Percentiles rank a stretch among this genome's conserved stretches.
Conservation (phyloP, 1,284 basidiomycete species). For the Irpex sp. region DNA sequence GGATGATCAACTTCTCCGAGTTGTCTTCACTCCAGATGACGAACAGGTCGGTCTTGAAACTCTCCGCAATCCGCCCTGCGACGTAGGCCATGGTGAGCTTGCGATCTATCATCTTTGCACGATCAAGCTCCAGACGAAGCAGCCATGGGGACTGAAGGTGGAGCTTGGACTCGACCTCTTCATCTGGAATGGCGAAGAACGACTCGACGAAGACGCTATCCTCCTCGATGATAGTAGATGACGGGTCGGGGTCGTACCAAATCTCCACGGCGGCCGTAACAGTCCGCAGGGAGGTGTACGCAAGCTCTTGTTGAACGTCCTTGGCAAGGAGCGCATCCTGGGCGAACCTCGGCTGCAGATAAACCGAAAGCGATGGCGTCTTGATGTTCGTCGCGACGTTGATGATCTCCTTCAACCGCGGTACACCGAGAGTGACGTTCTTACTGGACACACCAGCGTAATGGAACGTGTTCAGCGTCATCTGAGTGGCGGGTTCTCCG, state of each 20-base stretch:
- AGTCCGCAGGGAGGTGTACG: constrained; percentile 92
- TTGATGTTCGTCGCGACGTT: constrained; percentile 99
- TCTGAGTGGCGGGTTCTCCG: constrained; percentile 98
- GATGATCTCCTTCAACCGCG: constrained; percentile 97
- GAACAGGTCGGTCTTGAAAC: constrained; percentile 95
- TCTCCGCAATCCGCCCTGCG: constrained; percentile 90
- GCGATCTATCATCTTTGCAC: constrained; percentile 97
- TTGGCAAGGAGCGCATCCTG: constrained; percentile 67
- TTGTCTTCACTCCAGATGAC: constrained; percentile 99
- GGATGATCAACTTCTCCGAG: constrained; percentile 95
- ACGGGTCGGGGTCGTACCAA: constrained; percentile 96
- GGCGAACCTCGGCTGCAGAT: constrained; percentile 75
- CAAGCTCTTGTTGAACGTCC: constrained; percentile 88
- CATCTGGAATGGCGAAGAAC: constrained; percentile 99
- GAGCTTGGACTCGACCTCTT: constrained; percentile 89
- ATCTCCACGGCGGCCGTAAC: constrained; percentile 97
- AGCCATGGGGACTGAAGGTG: constrained; percentile 97
- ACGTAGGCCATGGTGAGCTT: constrained; percentile 96
- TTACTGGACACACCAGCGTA: constrained; percentile 98
- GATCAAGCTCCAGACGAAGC: constrained; percentile 93
- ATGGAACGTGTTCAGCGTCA: constrained; percentile 98
- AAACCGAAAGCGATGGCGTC: constrained; percentile 93
- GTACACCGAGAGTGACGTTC: constrained; percentile 97
- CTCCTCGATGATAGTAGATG: constrained; percentile 92
- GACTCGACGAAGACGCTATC: constrained; percentile 96